These are phyloP conservation scores for Rubia tinctorum DNA, from an alignment of 305 asterid species.

Conservation along the genomic window DNA sequence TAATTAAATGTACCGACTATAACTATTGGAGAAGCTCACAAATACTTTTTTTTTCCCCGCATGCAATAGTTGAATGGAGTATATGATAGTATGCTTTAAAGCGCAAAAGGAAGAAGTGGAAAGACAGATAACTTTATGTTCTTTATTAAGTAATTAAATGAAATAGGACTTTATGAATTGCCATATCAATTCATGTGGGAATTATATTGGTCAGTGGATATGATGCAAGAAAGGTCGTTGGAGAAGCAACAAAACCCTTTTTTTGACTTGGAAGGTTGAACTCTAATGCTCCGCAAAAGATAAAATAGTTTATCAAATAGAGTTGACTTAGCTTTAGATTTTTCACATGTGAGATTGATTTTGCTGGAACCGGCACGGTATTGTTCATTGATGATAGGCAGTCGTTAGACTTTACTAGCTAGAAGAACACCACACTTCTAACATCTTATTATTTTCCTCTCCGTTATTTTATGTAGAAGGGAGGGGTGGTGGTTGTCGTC, in stretches of 20 bases:
- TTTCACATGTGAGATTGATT: slow-evolving; percentile 12
- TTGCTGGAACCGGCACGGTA: neutral
- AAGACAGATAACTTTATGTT: neutral
- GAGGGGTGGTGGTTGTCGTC: no score
- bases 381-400: no score
- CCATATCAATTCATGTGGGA: neutral
- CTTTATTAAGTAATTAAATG: neutral
- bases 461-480: no score
- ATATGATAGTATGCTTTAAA: no score
- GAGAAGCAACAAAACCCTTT: slow-evolving; percentile 33
- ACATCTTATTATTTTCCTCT: no score
- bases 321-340: neutral
- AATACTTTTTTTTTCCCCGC: no score
- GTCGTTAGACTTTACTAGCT: no score
- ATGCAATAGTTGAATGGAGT: no score
- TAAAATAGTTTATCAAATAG: neutral
- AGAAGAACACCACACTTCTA: no score
- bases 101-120: neutral
- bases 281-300: neutral
- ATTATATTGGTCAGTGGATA: slow-evolving; percentile 11
- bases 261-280: slow-evolving; percentile 17
- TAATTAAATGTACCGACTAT: no score
- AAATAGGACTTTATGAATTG: neutral
- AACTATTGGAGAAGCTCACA: no score
- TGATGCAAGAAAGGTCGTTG: slow-evolving; percentile 20